Evolutionary conservation across 2,329 filamentous ascomycete species (phyloP).

Genomic region (Cryphonectria radicalis): DNA sequence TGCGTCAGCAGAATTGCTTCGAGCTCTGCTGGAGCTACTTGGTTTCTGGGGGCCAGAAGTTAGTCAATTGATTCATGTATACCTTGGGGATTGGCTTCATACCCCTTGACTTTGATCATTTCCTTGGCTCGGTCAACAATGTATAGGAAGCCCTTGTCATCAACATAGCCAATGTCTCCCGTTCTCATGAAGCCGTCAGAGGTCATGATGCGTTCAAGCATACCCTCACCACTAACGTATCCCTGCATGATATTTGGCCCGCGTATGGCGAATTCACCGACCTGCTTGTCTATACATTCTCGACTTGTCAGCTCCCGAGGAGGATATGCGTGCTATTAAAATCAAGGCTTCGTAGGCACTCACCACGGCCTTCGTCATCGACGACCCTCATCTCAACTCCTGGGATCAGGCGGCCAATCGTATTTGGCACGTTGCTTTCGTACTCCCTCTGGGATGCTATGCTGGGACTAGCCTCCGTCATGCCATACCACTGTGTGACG

Average conservation of each 20-base stretch:
- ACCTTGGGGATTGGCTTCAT: background rate
- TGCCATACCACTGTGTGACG: slow-evolving; percentile 31
- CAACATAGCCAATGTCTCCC: slow-evolving; percentile 25
- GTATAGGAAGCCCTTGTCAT: slow-evolving; percentile 20
- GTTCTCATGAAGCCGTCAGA: slow-evolving; percentile 19
- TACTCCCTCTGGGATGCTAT: slow-evolving; percentile 26
- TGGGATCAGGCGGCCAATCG: slow-evolving; percentile 22
- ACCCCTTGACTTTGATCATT: slow-evolving; percentile 29
- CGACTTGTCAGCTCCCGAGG: too few species aligned
- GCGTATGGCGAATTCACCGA: slow-evolving; percentile 24
- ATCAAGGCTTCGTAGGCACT: background rate
- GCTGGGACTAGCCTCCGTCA: slow-evolving; percentile 29
- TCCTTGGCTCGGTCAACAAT: slow-evolving; percentile 26
- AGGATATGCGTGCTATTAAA: too few species aligned
- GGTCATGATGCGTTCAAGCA: slow-evolving; percentile 4
- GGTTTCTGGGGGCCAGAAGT: slow-evolving; percentile 4
- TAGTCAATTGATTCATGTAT: background rate
- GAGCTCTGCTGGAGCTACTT: slow-evolving; percentile 25
- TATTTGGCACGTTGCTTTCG: slow-evolving; percentile 12
- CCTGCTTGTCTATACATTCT: slow-evolving; percentile 4
- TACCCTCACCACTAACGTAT: slow-evolving; percentile 12
- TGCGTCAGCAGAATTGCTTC: slow-evolving; percentile 24
- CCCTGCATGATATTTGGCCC: slow-evolving; percentile 27
- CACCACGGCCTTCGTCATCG: slow-evolving; percentile 22
- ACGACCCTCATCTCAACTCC: slow-evolving; percentile 24